These are phyloP conservation scores for Phytophthora megakarya DNA, from an alignment of 352 stramenopile genomes.

Conservation along the genomic window DNA sequence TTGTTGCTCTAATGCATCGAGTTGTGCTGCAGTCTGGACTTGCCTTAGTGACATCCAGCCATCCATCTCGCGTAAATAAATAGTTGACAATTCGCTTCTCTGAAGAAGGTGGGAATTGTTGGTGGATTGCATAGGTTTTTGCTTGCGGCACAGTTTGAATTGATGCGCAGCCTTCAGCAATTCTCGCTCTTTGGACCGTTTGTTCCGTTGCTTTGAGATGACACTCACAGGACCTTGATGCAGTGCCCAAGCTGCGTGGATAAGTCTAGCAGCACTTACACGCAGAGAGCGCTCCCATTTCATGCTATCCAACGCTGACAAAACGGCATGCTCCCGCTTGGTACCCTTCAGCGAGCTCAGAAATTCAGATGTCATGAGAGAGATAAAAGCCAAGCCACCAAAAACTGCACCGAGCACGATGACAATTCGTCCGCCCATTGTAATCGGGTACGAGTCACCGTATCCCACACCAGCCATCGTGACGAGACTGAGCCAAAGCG, in stretches of 20 bases:
- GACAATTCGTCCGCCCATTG: slow-evolving; percentile 43
- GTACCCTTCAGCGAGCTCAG: slow-evolving; percentile 64
- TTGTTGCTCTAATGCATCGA: slow-evolving; percentile 27
- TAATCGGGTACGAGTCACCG: slow-evolving; percentile 63
- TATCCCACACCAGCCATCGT: slow-evolving; percentile 70
- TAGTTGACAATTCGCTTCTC: slow-evolving; percentile 10
- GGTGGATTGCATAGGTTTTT: slow-evolving; percentile 31
- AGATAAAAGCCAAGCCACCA: slow-evolving; percentile 56
- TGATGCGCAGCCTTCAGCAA: slow-evolving; percentile 31
- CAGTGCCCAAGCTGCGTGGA: slow-evolving; percentile 44
- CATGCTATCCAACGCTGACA: slow-evolving; percentile 49
- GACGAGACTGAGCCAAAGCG: slow-evolving; percentile 67
- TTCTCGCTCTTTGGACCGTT: not conserved
- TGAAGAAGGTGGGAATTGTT: slow-evolving; percentile 19
- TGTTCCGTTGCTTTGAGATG: not conserved
- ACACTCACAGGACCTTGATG: slow-evolving; percentile 8
- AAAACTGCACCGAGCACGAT: slow-evolving; percentile 58
- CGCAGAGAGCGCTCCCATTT: slow-evolving; percentile 46
- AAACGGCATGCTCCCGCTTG: slow-evolving; percentile 54
- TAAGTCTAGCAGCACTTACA: slow-evolving; percentile 36
- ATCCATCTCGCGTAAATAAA: slow-evolving; percentile 8
- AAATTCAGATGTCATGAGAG: slow-evolving; percentile 70
- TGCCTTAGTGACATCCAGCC: slow-evolving; percentile 8
- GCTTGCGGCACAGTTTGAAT: slow-evolving; percentile 40
- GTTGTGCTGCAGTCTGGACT: slow-evolving; percentile 3